Percentiles rank a stretch among this genome's conserved stretches.
phyloP scores from a whole-genome alignment of 257 asterid genomes.

The Penstemon davidsonii region DNA sequence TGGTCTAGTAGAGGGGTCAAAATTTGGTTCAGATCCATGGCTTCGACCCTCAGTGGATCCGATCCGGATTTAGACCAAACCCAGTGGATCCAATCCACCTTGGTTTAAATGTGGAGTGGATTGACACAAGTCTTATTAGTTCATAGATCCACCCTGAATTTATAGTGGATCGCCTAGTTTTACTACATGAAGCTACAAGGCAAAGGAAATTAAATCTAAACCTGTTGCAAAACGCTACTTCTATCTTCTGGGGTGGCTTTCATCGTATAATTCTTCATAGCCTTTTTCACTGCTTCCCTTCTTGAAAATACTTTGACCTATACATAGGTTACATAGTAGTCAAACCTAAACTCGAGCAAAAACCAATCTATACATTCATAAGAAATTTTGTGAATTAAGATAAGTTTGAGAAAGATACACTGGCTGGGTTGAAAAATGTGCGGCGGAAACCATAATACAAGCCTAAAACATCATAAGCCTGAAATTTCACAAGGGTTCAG shows the following conservation, averaged over 20 bases:
- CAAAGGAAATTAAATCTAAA: slow-evolving; percentile 24
- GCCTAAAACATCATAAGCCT: slow-evolving; percentile 84
- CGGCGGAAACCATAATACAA: slow-evolving; percentile 80
- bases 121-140: too few relatives aligned
- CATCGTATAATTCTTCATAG: slow-evolving; percentile 71
- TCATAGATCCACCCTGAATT: too few relatives aligned
- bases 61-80: too few relatives aligned
- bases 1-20: too few relatives aligned
- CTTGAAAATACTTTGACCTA: slow-evolving; percentile 75
- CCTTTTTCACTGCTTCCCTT: slow-evolving; percentile 49
- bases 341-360: slow-evolving; percentile 5
- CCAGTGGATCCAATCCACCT: too few relatives aligned
- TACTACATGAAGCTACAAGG: not conserved
- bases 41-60: not conserved
- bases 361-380: not conserved
- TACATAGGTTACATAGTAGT: not conserved
- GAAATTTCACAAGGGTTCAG: slow-evolving; percentile 28
- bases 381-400: slow-evolving; percentile 13
- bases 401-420: slow-evolving; percentile 43
- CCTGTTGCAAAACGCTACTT: slow-evolving; percentile 90
- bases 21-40: not conserved
- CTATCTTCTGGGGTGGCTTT: slow-evolving; percentile 80
- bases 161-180: not conserved
- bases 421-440: slow-evolving; percentile 85
- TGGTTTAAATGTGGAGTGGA: too few relatives aligned